Evolutionary conservation across 2,329 filamentous ascomycete genomes (phyloP), one percentile per base, ranked within the genome.

Genomic region (Aspergillus sp.): DNA sequence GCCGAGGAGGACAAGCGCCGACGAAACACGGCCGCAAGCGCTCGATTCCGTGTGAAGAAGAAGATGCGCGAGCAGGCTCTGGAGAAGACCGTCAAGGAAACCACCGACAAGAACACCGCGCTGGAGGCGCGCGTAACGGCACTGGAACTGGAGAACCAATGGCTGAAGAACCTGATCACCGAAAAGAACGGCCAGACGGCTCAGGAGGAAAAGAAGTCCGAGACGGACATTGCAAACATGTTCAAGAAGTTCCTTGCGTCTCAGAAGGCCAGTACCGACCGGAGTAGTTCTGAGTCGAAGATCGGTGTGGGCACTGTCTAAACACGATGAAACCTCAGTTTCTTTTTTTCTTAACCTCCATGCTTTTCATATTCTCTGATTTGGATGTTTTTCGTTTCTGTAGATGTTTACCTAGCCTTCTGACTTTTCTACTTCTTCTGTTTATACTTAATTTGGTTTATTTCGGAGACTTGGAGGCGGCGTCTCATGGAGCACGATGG

Each of bases 31-130:
- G 92, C 92, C 16, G 92, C 92, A 54, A 92, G 89, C 65, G 92
- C 92, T n/a, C 89, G 92, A 36, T 96, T 96, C 84, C 89, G 92
- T 59, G 87, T 96, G 70, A 96, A 96, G 87, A 96, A 96, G 88
- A 96, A 96, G 86, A 90, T 94, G 80, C 89, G 92, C 49, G 92
- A 96, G 81, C 89, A 92, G 75, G 90, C 91, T 6, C 84, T 96
- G 52, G 91, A 94, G 76, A 87, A 86, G 73, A 89, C 86, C 4
- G 88, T 91, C 69, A 92, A 93, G 77, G 92, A 96, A 65, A 90
- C 93, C 79, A 85, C 84, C 36, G 90, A 94, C 24, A 92, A 92
- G 78, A 90, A 93, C 55, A 80, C 85, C 3, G 80, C 82, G n/a
- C 83, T 96, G 4, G 90, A 96, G 77, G 83, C 83, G 69, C 86